phyloP scores from a whole-genome alignment of 306 rosid species.

The Aeschynomene evenia region DNA sequence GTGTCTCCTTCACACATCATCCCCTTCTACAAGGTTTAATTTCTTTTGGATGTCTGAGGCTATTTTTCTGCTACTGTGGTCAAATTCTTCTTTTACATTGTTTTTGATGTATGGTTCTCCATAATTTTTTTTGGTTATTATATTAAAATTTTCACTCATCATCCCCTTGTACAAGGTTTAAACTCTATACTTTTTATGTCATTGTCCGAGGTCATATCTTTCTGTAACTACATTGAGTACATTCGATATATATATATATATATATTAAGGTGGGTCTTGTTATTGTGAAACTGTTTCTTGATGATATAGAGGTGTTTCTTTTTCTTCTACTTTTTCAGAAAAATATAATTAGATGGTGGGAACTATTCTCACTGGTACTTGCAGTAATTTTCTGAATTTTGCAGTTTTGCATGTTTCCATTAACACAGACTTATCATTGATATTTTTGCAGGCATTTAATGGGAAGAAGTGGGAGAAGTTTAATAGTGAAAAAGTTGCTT shows the following conservation, averaged over 20 bases:
- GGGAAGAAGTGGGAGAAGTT: constrained; percentile 97
- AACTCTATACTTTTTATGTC: constrained; percentile 5
- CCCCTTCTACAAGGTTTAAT: constrained; percentile 65
- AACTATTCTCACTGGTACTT: constrained; percentile 2
- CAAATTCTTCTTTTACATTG: background rate
- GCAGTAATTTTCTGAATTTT: constrained; percentile 4
- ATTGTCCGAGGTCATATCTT: constrained; percentile 9
- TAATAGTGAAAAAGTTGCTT: constrained; percentile 91
- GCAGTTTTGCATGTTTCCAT: background rate
- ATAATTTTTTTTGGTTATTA: background rate
- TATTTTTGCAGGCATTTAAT: constrained; percentile 69
- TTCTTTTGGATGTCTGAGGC: constrained; percentile 5
- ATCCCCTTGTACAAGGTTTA: constrained; percentile 70
- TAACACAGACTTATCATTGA: constrained; percentile 12
- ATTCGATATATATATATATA: too few relatives aligned
- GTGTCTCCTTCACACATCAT: constrained; percentile 70
- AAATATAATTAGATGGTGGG: background rate
- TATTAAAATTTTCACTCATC: background rate
- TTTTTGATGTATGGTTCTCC: background rate
- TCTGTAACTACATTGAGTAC: background rate
- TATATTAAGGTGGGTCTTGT: too few relatives aligned
- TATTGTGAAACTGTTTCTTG: background rate
- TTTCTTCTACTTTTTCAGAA: background rate
- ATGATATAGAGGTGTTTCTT: background rate
- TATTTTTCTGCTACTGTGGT: background rate